These are phyloP conservation scores for Posidonia australis DNA, from an alignment of 106 monocot genomes.

Conservation along the genomic window DNA sequence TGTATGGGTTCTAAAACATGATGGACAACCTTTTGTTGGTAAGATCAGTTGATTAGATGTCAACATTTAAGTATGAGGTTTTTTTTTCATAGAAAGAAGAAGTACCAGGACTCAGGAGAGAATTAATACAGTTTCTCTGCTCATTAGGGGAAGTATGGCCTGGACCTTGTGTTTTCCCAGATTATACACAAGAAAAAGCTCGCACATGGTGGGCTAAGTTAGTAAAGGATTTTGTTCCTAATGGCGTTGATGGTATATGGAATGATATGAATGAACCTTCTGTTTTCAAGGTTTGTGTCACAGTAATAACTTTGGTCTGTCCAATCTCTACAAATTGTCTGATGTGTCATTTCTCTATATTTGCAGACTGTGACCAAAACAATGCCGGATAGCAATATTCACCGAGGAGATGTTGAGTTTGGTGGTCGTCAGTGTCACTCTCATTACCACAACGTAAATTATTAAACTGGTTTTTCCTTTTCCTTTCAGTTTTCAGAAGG, in stretches of 20 bases:
- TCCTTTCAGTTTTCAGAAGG: neutral
- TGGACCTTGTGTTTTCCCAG: conserved; percentile 96
- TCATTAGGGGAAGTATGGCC: conserved; percentile 83
- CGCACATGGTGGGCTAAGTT: conserved; percentile 88
- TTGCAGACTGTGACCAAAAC: conserved; percentile 87
- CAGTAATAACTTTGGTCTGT: neutral
- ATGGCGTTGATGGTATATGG: conserved; percentile 99
- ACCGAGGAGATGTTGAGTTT: conserved; percentile 73
- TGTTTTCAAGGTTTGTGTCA: conserved; percentile 62
- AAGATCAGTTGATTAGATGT: conserved; percentile 6
- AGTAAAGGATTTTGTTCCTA: conserved; percentile 69
- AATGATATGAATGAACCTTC: conserved; percentile 99
- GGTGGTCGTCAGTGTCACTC: conserved; percentile 79
- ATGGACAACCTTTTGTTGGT: conserved; percentile 80
- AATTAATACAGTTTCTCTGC: neutral
- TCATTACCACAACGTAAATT: conserved; percentile 89
- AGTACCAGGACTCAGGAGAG: no score
- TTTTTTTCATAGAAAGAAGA: no score
- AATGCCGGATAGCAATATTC: conserved; percentile 91
- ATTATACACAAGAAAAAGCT: conserved; percentile 63
- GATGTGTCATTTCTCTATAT: neutral
- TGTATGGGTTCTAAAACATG: conserved; percentile 63
- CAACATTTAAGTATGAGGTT: neutral
- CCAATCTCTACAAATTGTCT: neutral
- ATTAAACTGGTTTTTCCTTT: neutral